Evolutionary conservation across 1,139 yeast genomes (phyloP).

Genomic region (Yamadazyma siamensis): DNA sequence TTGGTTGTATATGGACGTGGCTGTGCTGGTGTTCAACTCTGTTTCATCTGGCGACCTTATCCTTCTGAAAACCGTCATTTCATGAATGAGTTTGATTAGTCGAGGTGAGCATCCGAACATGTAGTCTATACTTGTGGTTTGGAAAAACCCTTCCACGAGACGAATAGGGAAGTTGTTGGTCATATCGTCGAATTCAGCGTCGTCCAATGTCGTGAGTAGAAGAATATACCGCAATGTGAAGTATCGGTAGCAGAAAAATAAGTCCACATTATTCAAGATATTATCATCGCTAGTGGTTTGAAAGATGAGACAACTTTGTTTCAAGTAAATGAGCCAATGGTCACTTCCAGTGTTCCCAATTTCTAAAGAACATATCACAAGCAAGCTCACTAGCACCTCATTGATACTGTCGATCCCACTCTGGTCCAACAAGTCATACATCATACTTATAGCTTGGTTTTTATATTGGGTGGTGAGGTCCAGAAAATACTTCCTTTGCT

Average conservation of each 20-base stretch:
- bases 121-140: conserved; percentile 18
- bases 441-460: conserved; percentile 14
- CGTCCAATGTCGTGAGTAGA: conserved; percentile 19
- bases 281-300: conserved; percentile 14
- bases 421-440: conserved; percentile 13
- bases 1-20: neutral
- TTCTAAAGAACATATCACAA: conserved; percentile 24
- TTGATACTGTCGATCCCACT: conserved; percentile 10
- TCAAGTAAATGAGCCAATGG: conserved; percentile 22
- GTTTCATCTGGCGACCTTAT: conserved; percentile 1
- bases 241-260: conserved; percentile 24
- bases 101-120: conserved; percentile 28
- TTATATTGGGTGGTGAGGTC: conserved; percentile 12
- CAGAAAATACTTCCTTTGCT: conserved; percentile 7
- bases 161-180: conserved; percentile 18
- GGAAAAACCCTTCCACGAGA: conserved; percentile 16
- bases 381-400: conserved; percentile 14
- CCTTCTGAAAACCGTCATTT: conserved; percentile 16
- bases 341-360: conserved; percentile 21
- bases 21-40: neutral
- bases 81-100: conserved; percentile 17
- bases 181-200: conserved; percentile 12
- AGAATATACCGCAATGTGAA: conserved; percentile 22
- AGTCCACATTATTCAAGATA: conserved; percentile 15
- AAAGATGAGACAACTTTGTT: conserved; percentile 23